phyloP scores from a whole-genome alignment of 768 basidiomycete species.

The Rhodotorula sphaerocarpa region DNA sequence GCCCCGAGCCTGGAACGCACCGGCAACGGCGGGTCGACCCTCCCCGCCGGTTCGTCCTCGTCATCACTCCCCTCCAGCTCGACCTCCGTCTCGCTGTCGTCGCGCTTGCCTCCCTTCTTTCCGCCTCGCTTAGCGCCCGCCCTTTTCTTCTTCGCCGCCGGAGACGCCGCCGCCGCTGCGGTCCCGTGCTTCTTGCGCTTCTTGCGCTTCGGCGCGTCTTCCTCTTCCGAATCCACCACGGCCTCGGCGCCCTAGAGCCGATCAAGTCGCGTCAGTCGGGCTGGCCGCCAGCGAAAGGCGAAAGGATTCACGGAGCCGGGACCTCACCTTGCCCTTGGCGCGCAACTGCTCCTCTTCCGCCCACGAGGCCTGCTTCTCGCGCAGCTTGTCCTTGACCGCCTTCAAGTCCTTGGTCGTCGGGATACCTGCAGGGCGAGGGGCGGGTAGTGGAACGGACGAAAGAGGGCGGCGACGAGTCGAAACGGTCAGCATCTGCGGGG shows the following conservation, averaged over 20 bases:
- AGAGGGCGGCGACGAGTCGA: too few species aligned
- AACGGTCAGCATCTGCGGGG: too few species aligned
- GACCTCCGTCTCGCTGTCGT: conserved; percentile 26
- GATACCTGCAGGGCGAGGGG: conserved; percentile 48
- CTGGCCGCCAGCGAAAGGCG: too few species aligned
- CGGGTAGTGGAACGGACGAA: too few species aligned
- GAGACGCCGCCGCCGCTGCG: neutral
- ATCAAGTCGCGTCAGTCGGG: too few species aligned
- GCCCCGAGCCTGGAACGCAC: too few species aligned
- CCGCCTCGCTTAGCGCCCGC: too few species aligned
- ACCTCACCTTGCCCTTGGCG: conserved; percentile 61
- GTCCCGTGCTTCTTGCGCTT: conserved; percentile 52
- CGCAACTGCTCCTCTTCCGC: conserved; percentile 55
- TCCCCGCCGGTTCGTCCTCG: neutral
- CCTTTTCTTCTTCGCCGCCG: conserved; percentile 6
- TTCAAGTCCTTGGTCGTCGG: conserved; percentile 72
- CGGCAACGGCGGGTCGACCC: conserved; percentile 52
- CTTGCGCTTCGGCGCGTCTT: conserved; percentile 25
- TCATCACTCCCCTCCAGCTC: conserved; percentile 50
- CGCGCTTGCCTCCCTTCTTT: too few species aligned
- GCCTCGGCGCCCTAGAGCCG: neutral
- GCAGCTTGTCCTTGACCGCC: conserved; percentile 54
- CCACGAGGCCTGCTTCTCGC: conserved; percentile 41
- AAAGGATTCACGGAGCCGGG: too few species aligned
- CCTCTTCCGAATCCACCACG: conserved; percentile 2